Evolutionary conservation across 108 stramenopile species (phyloP).

Genomic region (Nannochloropsis oceanica): DNA sequence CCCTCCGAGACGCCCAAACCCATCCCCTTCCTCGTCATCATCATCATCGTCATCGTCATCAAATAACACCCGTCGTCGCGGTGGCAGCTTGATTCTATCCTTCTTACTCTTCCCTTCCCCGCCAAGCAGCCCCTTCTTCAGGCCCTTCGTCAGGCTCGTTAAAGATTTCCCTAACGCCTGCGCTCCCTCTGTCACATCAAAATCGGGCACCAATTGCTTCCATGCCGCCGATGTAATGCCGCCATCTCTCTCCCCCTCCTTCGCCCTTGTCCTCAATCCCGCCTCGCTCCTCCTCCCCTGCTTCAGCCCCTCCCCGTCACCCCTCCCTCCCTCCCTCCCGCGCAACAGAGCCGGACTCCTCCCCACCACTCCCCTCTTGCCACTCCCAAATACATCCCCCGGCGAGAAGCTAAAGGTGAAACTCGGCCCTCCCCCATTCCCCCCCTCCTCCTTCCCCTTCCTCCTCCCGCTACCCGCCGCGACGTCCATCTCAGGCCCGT

Average conservation of each 20-base stretch:
- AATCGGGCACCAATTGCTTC: background rate
- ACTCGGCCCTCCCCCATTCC: background rate
- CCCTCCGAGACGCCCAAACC: background rate
- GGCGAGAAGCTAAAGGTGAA: background rate
- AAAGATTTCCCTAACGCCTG: background rate
- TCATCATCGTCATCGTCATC: background rate
- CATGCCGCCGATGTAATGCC: background rate
- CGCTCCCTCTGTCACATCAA: background rate
- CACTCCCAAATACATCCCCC: background rate
- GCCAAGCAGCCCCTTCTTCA: background rate
- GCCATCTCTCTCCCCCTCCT: background rate
- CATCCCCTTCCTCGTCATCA: background rate
- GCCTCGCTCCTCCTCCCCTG: background rate
- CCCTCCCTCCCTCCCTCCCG: background rate
- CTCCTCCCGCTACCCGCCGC: background rate
- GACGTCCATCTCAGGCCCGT: background rate
- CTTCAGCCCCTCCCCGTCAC: background rate
- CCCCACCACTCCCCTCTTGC: background rate
- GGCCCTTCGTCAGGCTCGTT: background rate
- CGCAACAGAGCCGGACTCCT: background rate
- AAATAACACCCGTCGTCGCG: background rate
- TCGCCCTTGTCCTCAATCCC: background rate
- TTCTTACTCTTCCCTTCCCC: background rate
- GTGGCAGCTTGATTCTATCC: background rate
- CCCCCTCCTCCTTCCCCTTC: background rate